A percentile compares a stretch with the other conserved stretches of the same genome.
Conservation (phyloP, 768 basidiomycete genomes). For the Coprinopsis marcescibilis region DNA sequence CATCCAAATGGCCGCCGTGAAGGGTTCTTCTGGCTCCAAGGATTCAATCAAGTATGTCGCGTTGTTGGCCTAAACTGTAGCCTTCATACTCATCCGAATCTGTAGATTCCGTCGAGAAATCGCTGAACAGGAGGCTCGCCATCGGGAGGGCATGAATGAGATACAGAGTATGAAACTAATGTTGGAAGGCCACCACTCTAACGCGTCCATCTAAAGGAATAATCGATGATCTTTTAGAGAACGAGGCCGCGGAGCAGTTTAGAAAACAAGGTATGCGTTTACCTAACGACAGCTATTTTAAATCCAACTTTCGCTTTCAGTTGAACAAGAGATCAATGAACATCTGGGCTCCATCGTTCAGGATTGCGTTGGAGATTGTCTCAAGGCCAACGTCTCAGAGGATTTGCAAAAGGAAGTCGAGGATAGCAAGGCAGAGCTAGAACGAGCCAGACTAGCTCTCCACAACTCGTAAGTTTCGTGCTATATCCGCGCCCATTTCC, state of each 20-base stretch:
- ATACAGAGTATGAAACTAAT: conserved; percentile 36
- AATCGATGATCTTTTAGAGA: conserved; percentile 38
- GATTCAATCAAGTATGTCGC: conserved; percentile 36
- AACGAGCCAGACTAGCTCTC: conserved; percentile 38
- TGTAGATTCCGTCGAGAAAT: conserved; percentile 40
- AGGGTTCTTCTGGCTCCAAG: conserved; percentile 32
- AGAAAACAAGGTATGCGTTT: conserved; percentile 33
- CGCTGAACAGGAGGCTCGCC: conserved; percentile 35
- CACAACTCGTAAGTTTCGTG: conserved; percentile 52
- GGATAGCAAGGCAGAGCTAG: conserved; percentile 38
- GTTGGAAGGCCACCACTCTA: not conserved
- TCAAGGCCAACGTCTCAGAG: conserved; percentile 42
- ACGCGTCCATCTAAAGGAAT: conserved; percentile 33
- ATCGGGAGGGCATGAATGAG: conserved; percentile 40
- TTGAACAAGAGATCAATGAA: conserved; percentile 40
- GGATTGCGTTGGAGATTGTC: conserved; percentile 41
- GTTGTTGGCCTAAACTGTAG: not conserved
- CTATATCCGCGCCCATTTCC: not conserved
- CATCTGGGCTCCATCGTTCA: conserved; percentile 47
- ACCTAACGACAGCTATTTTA: conserved; percentile 1
- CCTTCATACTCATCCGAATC: not conserved
- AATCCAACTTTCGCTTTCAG: conserved; percentile 21
- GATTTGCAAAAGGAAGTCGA: conserved; percentile 44
- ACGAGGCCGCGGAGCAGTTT: conserved; percentile 39
- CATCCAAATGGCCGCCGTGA: conserved; percentile 34